Base-by-base conservation (phyloP, 148 eudicot genomes). In the Rhododendron simsii region DNA sequence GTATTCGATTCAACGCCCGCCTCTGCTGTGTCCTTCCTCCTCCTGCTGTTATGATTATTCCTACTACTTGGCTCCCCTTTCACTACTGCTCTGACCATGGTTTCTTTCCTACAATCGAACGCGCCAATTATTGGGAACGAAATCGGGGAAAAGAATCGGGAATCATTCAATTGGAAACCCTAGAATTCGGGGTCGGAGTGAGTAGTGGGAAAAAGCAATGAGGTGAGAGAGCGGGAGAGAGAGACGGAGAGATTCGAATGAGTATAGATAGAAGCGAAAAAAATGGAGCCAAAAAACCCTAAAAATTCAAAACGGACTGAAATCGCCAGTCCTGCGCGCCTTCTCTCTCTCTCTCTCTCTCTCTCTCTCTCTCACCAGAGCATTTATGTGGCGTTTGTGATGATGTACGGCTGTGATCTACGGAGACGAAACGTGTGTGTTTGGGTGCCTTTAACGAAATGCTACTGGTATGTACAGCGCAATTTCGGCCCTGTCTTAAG, bases 1-100 rank as follows among this genome's bases (percentile, higher is more conserved):
- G 81, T 4, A 71, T 23, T 57, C 37, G 84, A 87, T 37, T 81
- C 91, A 5, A 67, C 91, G 13, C 35, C 61, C 2, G 77, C 47
- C 53, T 55, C 83, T 12, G 75, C 59, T n/a, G 59, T 26, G 82
- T 26, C 86, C 13, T 61, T 73, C 39, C 78, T 59, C 47, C 87
- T 74, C 16, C 59, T 80, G 41, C 81, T 33, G 55, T 50, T 6
- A 71, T 28, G 75, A 69, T 69, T 44, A 26, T 37, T 67, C 55
- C 80, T 81, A 41, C 57, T 26, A 53, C 65, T 59, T 9, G 82
- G 73, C 50, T 87, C 89, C 61, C 85, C 78, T 84, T 87, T 85
- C 11, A 59, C 84, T 45, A 23, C 48, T 20, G 84, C 26, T 82
- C 89, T 81, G n/a, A 45, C 89, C 91, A 89, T 87, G 11, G 59